phyloP scores from a whole-genome alignment of 495 filamentous ascomycete species.

The Aspergillus saccharolyticus region DNA sequence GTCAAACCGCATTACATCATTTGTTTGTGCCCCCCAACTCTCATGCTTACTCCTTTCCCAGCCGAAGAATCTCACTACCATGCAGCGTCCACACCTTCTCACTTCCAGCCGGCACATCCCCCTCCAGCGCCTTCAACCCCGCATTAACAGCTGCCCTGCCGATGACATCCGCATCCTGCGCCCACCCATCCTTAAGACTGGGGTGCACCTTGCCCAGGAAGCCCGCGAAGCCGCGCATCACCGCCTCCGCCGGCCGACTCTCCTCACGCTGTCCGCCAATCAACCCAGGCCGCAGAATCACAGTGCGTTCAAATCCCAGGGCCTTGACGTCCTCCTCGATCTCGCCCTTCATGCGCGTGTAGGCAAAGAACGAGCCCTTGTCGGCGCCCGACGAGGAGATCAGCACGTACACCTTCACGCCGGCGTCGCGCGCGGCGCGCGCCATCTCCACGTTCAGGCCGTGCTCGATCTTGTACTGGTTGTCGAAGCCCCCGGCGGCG shows the following conservation, averaged over 20 bases:
- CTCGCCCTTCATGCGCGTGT: conserved; percentile 72
- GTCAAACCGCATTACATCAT: too few species aligned
- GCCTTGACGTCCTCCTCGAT: conserved; percentile 70
- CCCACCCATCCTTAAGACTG: conserved; percentile 57
- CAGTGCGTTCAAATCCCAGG: conserved; percentile 66
- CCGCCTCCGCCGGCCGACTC: conserved; percentile 45
- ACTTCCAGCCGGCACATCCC: conserved; percentile 38
- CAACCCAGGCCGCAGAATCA: conserved; percentile 70
- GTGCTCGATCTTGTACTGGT: conserved; percentile 73
- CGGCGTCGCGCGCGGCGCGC: conserved; percentile 57
- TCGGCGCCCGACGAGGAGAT: conserved; percentile 53
- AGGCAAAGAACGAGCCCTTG: conserved; percentile 46
- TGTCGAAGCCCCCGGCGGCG: conserved; percentile 61
- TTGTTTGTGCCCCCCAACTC: too few species aligned
- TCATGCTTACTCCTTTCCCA: conserved; percentile 26
- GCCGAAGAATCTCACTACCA: conserved; percentile 34
- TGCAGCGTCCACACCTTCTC: conserved; percentile 41
- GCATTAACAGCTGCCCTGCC: conserved; percentile 63
- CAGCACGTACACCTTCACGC: conserved; percentile 62
- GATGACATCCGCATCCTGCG: conserved; percentile 72
- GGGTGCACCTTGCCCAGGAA: conserved; percentile 50
- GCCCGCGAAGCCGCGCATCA: conserved; percentile 43
- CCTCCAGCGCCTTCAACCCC: conserved; percentile 43
- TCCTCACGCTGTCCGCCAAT: conserved; percentile 67
- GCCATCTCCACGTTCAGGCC: conserved; percentile 68